phyloP scores from a whole-genome alignment of 2,329 filamentous ascomycete genomes.

The Colletotrichum viniferum region DNA sequence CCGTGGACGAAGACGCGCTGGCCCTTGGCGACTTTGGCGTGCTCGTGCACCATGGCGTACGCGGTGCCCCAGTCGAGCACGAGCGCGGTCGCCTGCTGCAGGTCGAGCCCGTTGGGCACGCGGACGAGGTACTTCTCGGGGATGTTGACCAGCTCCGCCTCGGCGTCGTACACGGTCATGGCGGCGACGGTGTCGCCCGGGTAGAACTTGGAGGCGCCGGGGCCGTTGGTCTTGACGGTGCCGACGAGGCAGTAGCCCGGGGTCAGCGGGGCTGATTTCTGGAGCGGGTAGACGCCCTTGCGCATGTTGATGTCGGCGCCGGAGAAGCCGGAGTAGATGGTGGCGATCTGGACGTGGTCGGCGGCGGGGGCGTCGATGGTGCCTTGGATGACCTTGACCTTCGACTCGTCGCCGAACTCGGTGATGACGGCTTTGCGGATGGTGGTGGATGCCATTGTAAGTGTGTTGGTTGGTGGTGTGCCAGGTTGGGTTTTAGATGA shows the following conservation, averaged over 20 bases:
- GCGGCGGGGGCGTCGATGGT: conserved; percentile 42
- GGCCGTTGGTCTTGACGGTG: conserved; percentile 41
- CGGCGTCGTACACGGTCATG: conserved; percentile 44
- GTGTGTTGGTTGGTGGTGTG: neutral
- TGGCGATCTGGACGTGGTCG: conserved; percentile 49
- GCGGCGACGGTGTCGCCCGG: conserved; percentile 38
- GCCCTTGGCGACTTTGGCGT: conserved; percentile 43
- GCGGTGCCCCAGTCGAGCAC: conserved; percentile 51
- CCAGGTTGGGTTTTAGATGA: rapidly evolving
- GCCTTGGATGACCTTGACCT: conserved; percentile 36
- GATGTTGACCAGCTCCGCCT: conserved; percentile 50
- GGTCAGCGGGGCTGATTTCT: conserved; percentile 48
- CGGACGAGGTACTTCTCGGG: conserved; percentile 49
- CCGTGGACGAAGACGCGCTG: conserved; percentile 56
- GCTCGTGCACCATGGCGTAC: conserved; percentile 39
- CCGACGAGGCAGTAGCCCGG: conserved; percentile 55
- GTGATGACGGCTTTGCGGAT: conserved; percentile 52
- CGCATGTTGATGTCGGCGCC: conserved; percentile 56
- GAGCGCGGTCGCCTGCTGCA: conserved; percentile 43
- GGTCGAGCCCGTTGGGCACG: conserved; percentile 44
- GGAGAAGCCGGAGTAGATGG: conserved; percentile 51
- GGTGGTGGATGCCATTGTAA: conserved; percentile 20
- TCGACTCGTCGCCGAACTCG: conserved; percentile 43
- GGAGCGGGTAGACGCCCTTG: conserved; percentile 49
- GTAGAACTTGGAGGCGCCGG: conserved; percentile 32